Evolutionary conservation across 441 rosid species (phyloP), one percentile per base, ranked within the genome.

Genomic region (Gossypium gossypioides): DNA sequence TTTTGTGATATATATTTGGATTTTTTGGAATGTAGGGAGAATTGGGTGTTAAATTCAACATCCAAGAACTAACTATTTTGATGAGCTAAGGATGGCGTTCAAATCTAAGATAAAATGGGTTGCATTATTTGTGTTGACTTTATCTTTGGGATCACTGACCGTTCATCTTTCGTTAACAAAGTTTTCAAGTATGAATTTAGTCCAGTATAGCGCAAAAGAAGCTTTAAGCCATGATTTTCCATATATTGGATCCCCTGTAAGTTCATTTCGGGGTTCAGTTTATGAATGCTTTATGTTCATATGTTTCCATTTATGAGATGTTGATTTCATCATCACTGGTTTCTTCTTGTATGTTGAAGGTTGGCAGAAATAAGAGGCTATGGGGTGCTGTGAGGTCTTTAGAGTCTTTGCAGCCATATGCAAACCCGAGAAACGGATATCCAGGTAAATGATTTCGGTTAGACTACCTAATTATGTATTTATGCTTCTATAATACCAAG

Each of bases 51-150:
- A 66, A 77, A 42, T 59, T 74, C 37, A 42, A 59, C 65, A 32
- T 71, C 58, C 69, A 25, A 56, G 13, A 27, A 27, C 42, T 8
- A 25, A 1, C 37, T 67, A 44, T 64, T 59, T 63, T 80, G 82
- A 76, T 80, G 81, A 81, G 74, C 42, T 60, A 81, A 66, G 85
- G 85, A 84, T 88, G 97, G 79, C 82, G 74, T 85, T 90, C 81
- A 89, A 86, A 83, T 91, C 97, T 46, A 94, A 87, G 82, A 89
- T 96, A 71, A 96, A 96, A 80, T 87, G 94, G 97, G 81, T 90
- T 68, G 94, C 96, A 68, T 82, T 93, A 0, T 75, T 89, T 22
- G 94, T 91, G 34, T 76, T 93, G 71, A 74, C 86, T 59, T 77
- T 96, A 67, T 96, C 99, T 19, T 81, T 85, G 71, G 96, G 83